phyloP scores from a whole-genome alignment of 352 stramenopile genomes.

The Pythium aphanidermatum region DNA sequence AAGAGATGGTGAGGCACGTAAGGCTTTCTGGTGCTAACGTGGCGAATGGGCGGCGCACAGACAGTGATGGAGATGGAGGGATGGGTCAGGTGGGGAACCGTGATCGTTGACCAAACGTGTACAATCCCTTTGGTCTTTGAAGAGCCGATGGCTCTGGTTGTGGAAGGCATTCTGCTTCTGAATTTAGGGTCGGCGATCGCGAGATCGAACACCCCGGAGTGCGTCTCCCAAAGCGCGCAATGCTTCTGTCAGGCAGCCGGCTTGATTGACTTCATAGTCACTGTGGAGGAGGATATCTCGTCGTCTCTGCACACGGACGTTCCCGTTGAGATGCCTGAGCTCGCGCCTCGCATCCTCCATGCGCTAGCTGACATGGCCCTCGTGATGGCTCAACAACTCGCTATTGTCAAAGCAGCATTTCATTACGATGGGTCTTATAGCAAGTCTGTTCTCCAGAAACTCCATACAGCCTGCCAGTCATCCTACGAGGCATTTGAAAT shows the following conservation, averaged over 20 bases:
- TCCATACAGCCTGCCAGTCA: conserved; percentile 21
- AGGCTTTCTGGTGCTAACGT: neutral
- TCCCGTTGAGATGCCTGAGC: conserved; percentile 13
- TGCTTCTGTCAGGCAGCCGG: conserved; percentile 12
- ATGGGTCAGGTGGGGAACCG: conserved; percentile 8
- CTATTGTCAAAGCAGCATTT: conserved; percentile 29
- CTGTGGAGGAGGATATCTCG: conserved; percentile 10
- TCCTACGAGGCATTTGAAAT: conserved; percentile 20
- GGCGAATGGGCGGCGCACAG: no score
- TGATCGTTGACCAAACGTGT: neutral
- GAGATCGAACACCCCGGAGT: neutral
- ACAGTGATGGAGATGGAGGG: neutral
- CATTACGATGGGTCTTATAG: no score
- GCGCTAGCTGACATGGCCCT: conserved; percentile 10
- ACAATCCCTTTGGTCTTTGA: conserved; percentile 26
- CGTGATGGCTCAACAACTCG: conserved; percentile 31
- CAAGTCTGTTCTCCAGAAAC: no score
- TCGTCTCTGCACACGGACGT: conserved; percentile 8
- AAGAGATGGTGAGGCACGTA: no score
- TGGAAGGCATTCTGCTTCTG: conserved; percentile 22
- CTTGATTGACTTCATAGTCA: conserved; percentile 11
- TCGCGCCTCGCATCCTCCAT: conserved; percentile 4
- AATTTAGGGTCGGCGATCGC: conserved; percentile 16
- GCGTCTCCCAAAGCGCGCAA: conserved; percentile 12
- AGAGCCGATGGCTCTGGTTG: conserved; percentile 28